A percentile compares a stretch with the other conserved stretches of the same genome.
Evolutionary conservation across 768 basidiomycete genomes (phyloP).

Genomic region (Fistulinella prunicolor): DNA sequence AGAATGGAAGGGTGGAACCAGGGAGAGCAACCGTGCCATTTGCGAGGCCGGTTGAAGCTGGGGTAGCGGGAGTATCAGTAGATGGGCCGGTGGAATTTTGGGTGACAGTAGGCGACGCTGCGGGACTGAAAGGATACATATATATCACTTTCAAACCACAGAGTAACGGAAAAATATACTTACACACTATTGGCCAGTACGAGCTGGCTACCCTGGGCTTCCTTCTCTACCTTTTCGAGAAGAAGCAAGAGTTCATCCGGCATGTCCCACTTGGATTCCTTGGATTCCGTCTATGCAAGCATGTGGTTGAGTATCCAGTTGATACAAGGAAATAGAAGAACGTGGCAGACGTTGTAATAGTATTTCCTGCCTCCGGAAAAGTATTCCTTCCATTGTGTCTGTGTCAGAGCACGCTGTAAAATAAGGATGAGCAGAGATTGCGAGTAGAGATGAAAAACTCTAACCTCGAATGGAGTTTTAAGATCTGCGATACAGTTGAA

Average conservation of each 20-base stretch:
- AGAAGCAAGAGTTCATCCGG: slow-evolving; percentile 88
- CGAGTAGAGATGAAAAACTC: slow-evolving; percentile 10
- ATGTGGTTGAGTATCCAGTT: slow-evolving; percentile 1
- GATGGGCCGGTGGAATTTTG: slow-evolving; percentile 41
- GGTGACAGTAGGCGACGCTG: slow-evolving; percentile 44
- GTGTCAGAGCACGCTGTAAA: slow-evolving; percentile 72
- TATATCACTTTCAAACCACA: slow-evolving; percentile 2
- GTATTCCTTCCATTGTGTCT: slow-evolving; percentile 97
- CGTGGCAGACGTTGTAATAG: slow-evolving; percentile 71
- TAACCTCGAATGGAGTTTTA: slow-evolving; percentile 89
- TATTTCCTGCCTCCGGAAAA: slow-evolving; percentile 89
- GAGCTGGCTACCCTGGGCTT: slow-evolving; percentile 42
- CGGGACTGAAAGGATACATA: slow-evolving; percentile 15
- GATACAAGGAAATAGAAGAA: background rate
- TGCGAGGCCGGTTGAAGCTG: slow-evolving; percentile 38
- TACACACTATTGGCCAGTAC: slow-evolving; percentile 33
- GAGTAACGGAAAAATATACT: background rate
- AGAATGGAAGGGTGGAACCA: slow-evolving; percentile 59
- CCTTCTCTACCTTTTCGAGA: slow-evolving; percentile 82
- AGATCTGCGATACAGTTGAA: slow-evolving; percentile 52
- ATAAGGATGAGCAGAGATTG: slow-evolving; percentile 6
- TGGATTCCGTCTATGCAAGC: slow-evolving; percentile 63
- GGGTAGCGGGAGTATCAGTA: slow-evolving; percentile 40
- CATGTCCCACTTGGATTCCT: slow-evolving; percentile 98
- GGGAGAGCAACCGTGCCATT: slow-evolving; percentile 51